phyloP scores from a whole-genome alignment of 176 grass and related monocot species.

The Chloris gayana region DNA sequence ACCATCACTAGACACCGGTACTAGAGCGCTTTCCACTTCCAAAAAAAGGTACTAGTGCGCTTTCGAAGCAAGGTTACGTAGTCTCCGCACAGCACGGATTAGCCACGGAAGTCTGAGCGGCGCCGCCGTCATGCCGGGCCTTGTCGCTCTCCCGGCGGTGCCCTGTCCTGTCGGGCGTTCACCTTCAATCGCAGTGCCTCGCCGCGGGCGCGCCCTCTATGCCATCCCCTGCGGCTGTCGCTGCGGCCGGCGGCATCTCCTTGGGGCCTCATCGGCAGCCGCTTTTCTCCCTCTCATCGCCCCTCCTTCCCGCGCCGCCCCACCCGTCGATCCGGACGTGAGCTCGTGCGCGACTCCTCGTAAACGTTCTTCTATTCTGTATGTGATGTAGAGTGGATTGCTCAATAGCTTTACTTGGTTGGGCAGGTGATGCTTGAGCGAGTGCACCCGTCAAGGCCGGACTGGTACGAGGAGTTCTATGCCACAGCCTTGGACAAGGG shows the following conservation, averaged over 20 bases:
- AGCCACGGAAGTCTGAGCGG: neutral
- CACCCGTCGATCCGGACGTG: slow-evolving; percentile 55
- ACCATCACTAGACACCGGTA: accelerated
- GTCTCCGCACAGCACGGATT: neutral
- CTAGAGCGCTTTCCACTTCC: no score
- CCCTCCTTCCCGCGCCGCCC: slow-evolving; percentile 21
- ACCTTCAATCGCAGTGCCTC: neutral
- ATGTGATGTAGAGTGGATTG: neutral
- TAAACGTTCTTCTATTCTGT: neutral
- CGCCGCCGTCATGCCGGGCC: slow-evolving; percentile 21
- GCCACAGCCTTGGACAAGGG: slow-evolving; percentile 59
- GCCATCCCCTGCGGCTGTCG: slow-evolving; percentile 38
- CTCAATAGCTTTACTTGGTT: neutral
- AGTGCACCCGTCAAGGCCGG: slow-evolving; percentile 67
- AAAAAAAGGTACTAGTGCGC: no score
- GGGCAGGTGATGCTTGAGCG: slow-evolving; percentile 58
- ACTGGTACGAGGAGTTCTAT: slow-evolving; percentile 75
- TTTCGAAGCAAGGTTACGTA: neutral
- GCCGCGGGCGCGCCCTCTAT: neutral
- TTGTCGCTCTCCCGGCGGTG: slow-evolving; percentile 4
- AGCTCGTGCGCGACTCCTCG: neutral
- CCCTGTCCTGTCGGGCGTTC: neutral
- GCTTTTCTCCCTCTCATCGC: slow-evolving; percentile 42
- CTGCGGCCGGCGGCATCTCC: slow-evolving; percentile 50
- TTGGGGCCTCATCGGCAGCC: slow-evolving; percentile 43